Evolutionary conservation across 2,329 filamentous ascomycete genomes (phyloP).

Genomic region (Phaeosphaeriaceae sp.): DNA sequence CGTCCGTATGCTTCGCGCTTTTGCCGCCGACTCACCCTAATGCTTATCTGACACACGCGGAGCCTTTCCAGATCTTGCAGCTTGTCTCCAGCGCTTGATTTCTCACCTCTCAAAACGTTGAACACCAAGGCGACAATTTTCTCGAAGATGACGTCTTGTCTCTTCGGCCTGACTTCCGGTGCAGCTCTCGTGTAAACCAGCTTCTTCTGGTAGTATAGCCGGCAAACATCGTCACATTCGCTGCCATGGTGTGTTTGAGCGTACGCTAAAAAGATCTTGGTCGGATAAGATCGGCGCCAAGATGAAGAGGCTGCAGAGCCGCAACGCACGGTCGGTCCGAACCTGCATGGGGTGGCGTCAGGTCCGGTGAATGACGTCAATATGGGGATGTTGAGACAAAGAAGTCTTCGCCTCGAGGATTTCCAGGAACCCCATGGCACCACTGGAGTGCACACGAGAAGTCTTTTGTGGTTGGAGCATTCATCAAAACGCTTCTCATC

Average conservation of each 20-base stretch:
- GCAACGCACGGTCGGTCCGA: slow-evolving; percentile 31
- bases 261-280: slow-evolving; percentile 20
- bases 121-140: not conserved
- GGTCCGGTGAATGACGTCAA: slow-evolving; percentile 29
- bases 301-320: slow-evolving; percentile 37
- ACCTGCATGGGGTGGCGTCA: slow-evolving; percentile 24
- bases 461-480: not conserved
- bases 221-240: slow-evolving; percentile 18
- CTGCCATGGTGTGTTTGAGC: slow-evolving; percentile 18
- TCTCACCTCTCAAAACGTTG: not conserved
- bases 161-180: slow-evolving; percentile 6
- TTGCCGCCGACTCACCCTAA: not conserved
- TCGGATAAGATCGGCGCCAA: slow-evolving; percentile 37
- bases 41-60: not conserved
- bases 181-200: slow-evolving; percentile 4
- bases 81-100: no score
- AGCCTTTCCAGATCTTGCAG: not conserved
- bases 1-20: slow-evolving; percentile 2
- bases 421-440: not conserved
- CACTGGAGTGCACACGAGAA: not conserved
- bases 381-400: slow-evolving; percentile 31
- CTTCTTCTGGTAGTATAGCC: slow-evolving; percentile 20
- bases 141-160: slow-evolving; percentile 22
- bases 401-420: not conserved
- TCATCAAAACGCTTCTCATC: not conserved